These are phyloP conservation scores for Quercus parvula DNA, from an alignment of 306 rosid genomes.

Conservation along the genomic window DNA sequence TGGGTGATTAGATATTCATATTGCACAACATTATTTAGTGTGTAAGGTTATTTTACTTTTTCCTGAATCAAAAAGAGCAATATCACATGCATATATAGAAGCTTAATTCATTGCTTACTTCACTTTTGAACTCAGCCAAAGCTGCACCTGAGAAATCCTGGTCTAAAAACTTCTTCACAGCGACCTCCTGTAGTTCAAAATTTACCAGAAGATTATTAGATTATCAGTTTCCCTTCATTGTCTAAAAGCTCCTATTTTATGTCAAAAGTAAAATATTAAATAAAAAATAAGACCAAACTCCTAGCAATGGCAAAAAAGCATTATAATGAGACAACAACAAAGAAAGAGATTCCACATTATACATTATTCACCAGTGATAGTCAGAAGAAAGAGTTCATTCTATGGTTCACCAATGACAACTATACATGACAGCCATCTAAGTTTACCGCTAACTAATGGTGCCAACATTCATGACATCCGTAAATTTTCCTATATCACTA, in stretches of 20 bases:
- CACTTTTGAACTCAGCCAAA: slow-evolving; percentile 98
- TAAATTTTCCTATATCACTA: neutral
- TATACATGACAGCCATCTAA: neutral
- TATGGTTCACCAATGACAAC: neutral
- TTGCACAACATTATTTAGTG: neutral
- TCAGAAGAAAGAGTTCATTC: neutral
- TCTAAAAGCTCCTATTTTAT: neutral
- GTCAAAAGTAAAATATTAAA: neutral
- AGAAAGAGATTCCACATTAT: neutral
- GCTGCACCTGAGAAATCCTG: slow-evolving; percentile 99
- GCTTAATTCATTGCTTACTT: slow-evolving; percentile 59
- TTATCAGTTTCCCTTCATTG: neutral
- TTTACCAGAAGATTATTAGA: slow-evolving; percentile 30
- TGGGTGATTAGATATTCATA: neutral
- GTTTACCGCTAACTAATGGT: neutral
- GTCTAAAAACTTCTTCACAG: slow-evolving; percentile 97
- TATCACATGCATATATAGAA: slow-evolving; percentile 1
- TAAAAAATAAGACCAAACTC: neutral
- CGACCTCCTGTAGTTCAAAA: slow-evolving; percentile 82
- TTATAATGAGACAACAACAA: neutral
- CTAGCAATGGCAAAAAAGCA: neutral
- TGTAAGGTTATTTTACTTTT: neutral
- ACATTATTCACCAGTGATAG: neutral
- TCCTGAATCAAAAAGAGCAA: slow-evolving; percentile 12
- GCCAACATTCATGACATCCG: neutral